Evolutionary conservation across 2,329 filamentous ascomycete species (phyloP), one percentile per base, ranked within the genome.

Genomic region (Myotisia sp.): DNA sequence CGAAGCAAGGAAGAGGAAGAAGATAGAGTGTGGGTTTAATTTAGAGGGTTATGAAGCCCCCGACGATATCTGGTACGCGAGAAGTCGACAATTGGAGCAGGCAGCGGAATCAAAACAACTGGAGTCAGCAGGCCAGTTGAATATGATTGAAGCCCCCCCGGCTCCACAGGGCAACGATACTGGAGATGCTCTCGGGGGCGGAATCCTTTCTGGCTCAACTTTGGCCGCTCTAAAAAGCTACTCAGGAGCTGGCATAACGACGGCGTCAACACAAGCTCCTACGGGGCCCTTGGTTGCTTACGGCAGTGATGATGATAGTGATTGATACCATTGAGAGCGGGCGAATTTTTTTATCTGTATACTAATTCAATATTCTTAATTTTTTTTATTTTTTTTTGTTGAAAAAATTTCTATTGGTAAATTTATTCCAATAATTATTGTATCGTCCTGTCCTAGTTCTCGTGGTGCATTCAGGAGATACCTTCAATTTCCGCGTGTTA

Each of bases 21-120:
- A 83, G 59, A 75, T 93, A 17, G 84, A 94, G 55, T 85, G 84
- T 32, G 77, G 72, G 14, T 95, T 93, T 51, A 87, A 86, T 0
- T 58, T 98, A 29, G 71, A 87, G 36, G 87, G 86, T 1, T 95
- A 94, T 54, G 83, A 95, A 50, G 86, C 86, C 2, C 86, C 87
- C 0, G 90, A 98, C 52, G 79, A 90, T 42, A 76, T 98, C 17
- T 92, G 92, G 71, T 93, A 86, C 58, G 82, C 85, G 0, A 70
- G 81, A 29, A 83, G 86, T 22, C 71, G 74, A 45, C 76, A 79
- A 43, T 55, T 76, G 18, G 75, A 80, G 49, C 65, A 75, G 30
- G 67, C 79, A 46, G 66, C 74, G 40, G 62, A 61, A 37, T 45
- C 71, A 42, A 62, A 73, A 39, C 70, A 74, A 52, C 68, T 71